Percentiles rank a stretch among this genome's conserved stretches.
These are phyloP conservation scores for Boletus pseudo-olivaceus DNA, from an alignment of 768 basidiomycete species.

Conservation along the genomic window DNA sequence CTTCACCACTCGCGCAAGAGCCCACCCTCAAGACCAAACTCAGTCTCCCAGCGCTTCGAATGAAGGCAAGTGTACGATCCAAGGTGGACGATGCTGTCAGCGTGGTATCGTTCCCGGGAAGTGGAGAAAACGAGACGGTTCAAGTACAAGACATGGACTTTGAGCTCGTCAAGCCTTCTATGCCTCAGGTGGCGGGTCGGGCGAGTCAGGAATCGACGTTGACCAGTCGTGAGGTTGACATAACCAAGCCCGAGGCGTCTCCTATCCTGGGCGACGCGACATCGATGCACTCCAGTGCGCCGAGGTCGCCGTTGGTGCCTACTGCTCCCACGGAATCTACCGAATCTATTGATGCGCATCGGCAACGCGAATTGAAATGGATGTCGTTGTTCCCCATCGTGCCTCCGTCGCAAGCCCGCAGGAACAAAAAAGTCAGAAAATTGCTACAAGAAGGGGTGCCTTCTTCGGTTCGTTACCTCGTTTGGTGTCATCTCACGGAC, in stretches of 20 bases:
- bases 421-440: conserved; percentile 76
- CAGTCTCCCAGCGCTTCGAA: conserved; percentile 62
- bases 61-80: conserved; percentile 31
- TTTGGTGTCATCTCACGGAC: conserved; percentile 80
- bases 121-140: conserved; percentile 49
- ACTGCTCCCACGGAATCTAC: conserved; percentile 15
- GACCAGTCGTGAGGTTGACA: conserved; percentile 27
- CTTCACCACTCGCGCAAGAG: conserved; percentile 29
- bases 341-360: conserved; percentile 52
- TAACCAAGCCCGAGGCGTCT: conserved; percentile 14
- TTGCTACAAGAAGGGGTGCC: conserved; percentile 77
- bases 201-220: conserved; percentile 54
- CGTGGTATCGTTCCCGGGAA: conserved; percentile 19
- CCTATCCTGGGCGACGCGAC: conserved; percentile 38
- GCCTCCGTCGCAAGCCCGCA: conserved; percentile 60
- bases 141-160: conserved; percentile 83
- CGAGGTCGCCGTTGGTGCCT: conserved; percentile 24
- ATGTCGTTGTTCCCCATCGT: conserved; percentile 56
- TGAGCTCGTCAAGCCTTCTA: conserved; percentile 65
- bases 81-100: conserved; percentile 32
- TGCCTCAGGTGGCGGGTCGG: conserved; percentile 41
- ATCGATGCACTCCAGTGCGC: conserved; percentile 37
- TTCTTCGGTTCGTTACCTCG: conserved; percentile 76
- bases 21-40: conserved; percentile 53
- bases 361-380: conserved; percentile 77